Evolutionary conservation across 352 stramenopile genomes (phyloP).

Genomic region (Phytophthora sp.): DNA sequence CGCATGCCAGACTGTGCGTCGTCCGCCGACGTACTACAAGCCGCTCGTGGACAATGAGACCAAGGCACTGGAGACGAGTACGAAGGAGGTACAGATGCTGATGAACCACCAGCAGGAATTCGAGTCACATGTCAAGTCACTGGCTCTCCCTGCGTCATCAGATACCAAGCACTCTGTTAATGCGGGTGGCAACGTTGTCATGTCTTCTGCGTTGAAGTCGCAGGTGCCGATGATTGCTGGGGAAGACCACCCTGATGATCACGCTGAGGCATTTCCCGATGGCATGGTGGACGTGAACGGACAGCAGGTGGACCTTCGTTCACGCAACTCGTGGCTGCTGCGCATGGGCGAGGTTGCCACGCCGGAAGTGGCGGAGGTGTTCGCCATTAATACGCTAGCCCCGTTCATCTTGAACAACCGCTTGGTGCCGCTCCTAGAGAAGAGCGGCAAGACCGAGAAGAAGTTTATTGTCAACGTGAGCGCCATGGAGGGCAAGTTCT

Average conservation of each 20-base stretch:
- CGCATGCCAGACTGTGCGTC: conserved; percentile 96
- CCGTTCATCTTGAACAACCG: conserved; percentile 97
- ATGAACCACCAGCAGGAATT: conserved; percentile 87
- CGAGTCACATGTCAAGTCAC: conserved; percentile 65
- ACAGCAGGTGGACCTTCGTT: conserved; percentile 95
- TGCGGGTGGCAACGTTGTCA: conserved; percentile 38
- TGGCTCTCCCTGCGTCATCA: conserved; percentile 49
- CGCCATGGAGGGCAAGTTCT: conserved; percentile 99
- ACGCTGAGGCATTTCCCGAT: conserved; percentile 65
- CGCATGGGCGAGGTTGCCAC: conserved; percentile 94
- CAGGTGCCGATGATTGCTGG: conserved; percentile 80
- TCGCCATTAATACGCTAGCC: conserved; percentile 96
- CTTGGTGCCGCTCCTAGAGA: conserved; percentile 90
- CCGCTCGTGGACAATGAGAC: conserved; percentile 90
- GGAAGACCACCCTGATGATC: conserved; percentile 71
- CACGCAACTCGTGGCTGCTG: conserved; percentile 95
- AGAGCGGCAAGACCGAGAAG: conserved; percentile 52
- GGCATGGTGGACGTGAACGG: conserved; percentile 94
- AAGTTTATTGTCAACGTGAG: conserved; percentile 98
- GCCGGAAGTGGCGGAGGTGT: conserved; percentile 86
- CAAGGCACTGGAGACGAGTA: conserved; percentile 59
- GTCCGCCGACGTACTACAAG: conserved; percentile 94
- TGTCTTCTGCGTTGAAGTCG: conserved; percentile 85
- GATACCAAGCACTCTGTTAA: conserved; percentile 22
- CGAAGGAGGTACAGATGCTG: conserved; percentile 63